phyloP scores from a whole-genome alignment of 331 rosid genomes.

The Erythrophleum ivorense region DNA sequence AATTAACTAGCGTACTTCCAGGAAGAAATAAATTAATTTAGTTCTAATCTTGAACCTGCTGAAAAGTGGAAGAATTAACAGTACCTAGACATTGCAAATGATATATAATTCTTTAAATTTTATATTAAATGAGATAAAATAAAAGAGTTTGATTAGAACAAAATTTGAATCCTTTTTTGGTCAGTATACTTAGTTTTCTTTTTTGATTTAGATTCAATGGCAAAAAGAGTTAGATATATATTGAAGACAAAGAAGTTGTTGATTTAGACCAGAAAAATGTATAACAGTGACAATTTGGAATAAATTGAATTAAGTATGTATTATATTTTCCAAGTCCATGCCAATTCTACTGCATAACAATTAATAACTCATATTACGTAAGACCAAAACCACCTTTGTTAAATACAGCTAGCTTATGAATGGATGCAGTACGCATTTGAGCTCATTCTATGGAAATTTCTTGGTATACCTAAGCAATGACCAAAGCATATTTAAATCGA shows the following conservation, averaged over 20 bases:
- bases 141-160: not conserved
- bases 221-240: not conserved
- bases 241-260: not conserved
- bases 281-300: not conserved
- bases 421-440: too few relatives aligned
- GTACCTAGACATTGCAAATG: too few relatives aligned
- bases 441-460: too few relatives aligned
- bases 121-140: not conserved
- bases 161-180: not conserved
- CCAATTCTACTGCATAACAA: not conserved
- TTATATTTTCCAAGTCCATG: not conserved
- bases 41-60: too few relatives aligned
- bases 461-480: too few relatives aligned
- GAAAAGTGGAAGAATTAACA: too few relatives aligned
- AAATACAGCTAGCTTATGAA: too few relatives aligned
- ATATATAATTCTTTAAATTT: too few relatives aligned
- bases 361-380: too few relatives aligned
- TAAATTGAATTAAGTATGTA: not conserved
- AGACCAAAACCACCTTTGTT: too few relatives aligned
- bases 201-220: not conserved
- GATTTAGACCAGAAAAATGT: not conserved
- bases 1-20: not conserved
- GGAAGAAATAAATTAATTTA: too few relatives aligned
- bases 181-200: not conserved
- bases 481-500: not conserved